Base-by-base conservation (phyloP, 1,139 yeast species). In the Sugiyamaella novakii region DNA sequence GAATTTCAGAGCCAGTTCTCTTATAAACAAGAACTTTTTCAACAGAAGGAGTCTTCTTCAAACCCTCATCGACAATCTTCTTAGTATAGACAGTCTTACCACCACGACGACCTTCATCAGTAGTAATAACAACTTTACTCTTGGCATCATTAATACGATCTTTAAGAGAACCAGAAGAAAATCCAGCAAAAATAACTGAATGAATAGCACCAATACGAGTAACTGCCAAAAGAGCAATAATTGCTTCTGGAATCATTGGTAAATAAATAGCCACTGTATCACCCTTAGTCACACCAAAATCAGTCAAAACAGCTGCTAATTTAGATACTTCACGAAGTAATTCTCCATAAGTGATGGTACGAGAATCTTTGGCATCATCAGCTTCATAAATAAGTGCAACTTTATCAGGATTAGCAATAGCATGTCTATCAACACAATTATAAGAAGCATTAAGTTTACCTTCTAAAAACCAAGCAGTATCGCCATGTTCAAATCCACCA, bases 161-260 rank as follows among this genome's bases (percentile, higher is more conserved):
- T 63, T 79, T 80, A 65, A 92, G 81, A 29, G 97, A 89, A 53
- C 96, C 96, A 30, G 96, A 84, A 25, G 95, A 85, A 75, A 92
- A 92, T 36, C 98, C 98, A 50, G 98, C 98, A 71, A 92, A 92
- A 59, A 92, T 84, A 46, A 92, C 98, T 10, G 98, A 87, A 74
- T 92, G 98, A 59, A 89, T 77, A 44, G 98, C 98, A 70, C 98
- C 98, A 57, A 92, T 74, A 74, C 98, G 84, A 43, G 87, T 91
- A 62, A 89, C 87, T 47, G 98, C 97, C 65, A 92, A 78, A 87
- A 92, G 84, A 56, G 98, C 91, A 59, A 92, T 78, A 52, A 92
- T 80, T 46, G 98, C 96, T 71, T 89, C 96, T 49, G 97, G 88
- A 55, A 88, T 89, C 98, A 92, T 92, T 66, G 98, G 98, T 73